Evolutionary conservation across 192 early-diverging fungal species (phyloP), one percentile per base, ranked within the genome.

Genomic region (Obelidium mucronatum): DNA sequence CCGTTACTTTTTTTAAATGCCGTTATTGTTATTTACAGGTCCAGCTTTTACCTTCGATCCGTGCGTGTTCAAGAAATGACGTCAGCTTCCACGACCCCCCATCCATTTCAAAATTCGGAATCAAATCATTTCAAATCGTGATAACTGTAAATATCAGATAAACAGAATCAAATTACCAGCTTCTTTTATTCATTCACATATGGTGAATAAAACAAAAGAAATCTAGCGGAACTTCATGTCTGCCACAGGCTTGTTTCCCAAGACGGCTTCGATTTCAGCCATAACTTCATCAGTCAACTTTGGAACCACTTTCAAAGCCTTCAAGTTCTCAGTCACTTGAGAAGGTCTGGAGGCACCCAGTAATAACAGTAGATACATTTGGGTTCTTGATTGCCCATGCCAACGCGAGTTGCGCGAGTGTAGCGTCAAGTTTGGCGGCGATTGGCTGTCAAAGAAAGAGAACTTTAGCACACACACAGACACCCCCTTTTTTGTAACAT

Each of bases 301-400:
- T 13, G 81, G 80, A 17, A 88, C 76, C 4, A 91, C 70, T 60
- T 74, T 74, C 5, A 94, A 44, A 2, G 92, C 86, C 80, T 87
- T 81, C 24, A 93, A 51, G 82, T 95, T 93, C 81, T 94, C 93
- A 37, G 81, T 78, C 11, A 94, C 82, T 84, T 95, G 93, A 52
- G 88, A 79, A 1, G 89, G 87, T 56, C 81, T 80, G 34, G 87
- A 87, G 0, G 91, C 94, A 31, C 79, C n/a, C 79, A 28, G 82
- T 87, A 52, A 87, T 87, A 28, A 85, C 83, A 13, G 80, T 79
- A 0, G 83, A 85, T 0, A 87, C 86, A 69, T 85, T 83, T 36
- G 87, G 84, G 73, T 93, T 94, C 77, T 86, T 90, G 59, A 92
- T 54, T 72, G 89, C 90, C 93, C 93, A 94, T 2, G 92, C 92